A percentile compares a stretch with the other conserved stretches of the same genome.
Conservation (phyloP, 2,329 filamentous ascomycete genomes). For the Cryoendolithus antarcticus region DNA sequence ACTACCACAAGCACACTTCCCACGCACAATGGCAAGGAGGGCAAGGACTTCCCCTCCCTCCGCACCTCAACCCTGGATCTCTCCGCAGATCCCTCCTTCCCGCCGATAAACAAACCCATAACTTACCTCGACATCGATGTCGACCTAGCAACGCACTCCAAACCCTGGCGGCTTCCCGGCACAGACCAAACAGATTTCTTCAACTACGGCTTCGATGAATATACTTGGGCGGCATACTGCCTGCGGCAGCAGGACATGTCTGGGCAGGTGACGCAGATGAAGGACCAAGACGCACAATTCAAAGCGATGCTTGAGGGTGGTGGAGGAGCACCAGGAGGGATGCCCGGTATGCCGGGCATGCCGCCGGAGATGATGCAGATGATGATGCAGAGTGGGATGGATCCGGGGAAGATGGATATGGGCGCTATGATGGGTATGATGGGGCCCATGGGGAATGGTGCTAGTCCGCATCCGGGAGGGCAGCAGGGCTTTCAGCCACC, state of each 20-base stretch:
- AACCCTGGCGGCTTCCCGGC: constrained; percentile 89
- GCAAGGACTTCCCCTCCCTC: constrained; percentile 53
- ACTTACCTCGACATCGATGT: constrained; percentile 39
- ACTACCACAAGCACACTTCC: constrained; percentile 6
- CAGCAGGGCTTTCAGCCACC: constrained; percentile 3
- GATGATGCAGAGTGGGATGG: constrained; percentile 42
- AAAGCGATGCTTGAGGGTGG: constrained; percentile 43
- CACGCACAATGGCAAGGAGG: constrained; percentile 35
- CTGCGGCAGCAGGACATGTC: constrained; percentile 73
- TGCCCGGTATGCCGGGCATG: constrained; percentile 28
- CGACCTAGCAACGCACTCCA: constrained; percentile 55
- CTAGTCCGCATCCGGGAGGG: constrained; percentile 7
- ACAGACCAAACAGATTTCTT: constrained; percentile 95
- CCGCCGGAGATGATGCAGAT: constrained; percentile 44
- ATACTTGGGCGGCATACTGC: constrained; percentile 92
- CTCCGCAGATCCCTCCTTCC: constrained; percentile 48
- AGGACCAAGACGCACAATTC: constrained; percentile 53
- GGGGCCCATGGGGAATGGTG: constrained; percentile 32
- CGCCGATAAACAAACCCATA: constrained; percentile 63
- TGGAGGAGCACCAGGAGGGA: constrained; percentile 22
- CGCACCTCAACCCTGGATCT: constrained; percentile 75
- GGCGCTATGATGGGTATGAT: constrained; percentile 42
- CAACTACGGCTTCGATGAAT: constrained; percentile 98
- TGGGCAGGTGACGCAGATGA: constrained; percentile 68
- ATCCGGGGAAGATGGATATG: constrained; percentile 42